These are phyloP conservation scores for Pachyrhizus erosus DNA, from an alignment of 306 rosid genomes.

Conservation along the genomic window DNA sequence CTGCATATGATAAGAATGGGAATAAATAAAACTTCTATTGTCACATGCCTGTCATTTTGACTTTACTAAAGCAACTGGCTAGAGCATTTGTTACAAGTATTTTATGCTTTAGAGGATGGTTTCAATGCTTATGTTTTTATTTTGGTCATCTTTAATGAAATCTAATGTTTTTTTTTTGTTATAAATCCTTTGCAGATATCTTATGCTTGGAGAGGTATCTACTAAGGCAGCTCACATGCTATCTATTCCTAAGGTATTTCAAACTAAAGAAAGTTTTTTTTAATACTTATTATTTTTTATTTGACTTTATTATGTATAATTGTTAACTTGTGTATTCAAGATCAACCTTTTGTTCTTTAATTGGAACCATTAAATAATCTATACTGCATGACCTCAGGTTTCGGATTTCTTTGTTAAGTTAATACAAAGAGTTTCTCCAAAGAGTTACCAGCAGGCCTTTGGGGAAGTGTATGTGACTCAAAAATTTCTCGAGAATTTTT, in stretches of 20 bases:
- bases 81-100: not conserved
- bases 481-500: slow-evolving; percentile 86
- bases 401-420: slow-evolving; percentile 85
- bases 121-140: no score
- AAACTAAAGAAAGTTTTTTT: slow-evolving; percentile 7
- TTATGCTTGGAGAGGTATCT: slow-evolving; percentile 82
- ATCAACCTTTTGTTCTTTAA: slow-evolving; percentile 2
- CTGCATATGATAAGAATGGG: slow-evolving; percentile 16
- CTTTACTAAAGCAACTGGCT: not conserved
- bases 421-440: slow-evolving; percentile 94
- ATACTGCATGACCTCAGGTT: slow-evolving; percentile 59
- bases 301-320: not conserved
- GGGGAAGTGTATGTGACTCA: slow-evolving; percentile 84
- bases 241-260: slow-evolving; percentile 82
- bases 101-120: no score
- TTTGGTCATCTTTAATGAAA: not conserved
- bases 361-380: slow-evolving; percentile 16
- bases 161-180: slow-evolving; percentile 13
- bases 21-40: slow-evolving; percentile 1
- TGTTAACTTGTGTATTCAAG: not conserved
- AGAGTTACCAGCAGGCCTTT: slow-evolving; percentile 91
- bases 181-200: slow-evolving; percentile 66
- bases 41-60: slow-evolving; percentile 25
- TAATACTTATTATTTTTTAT: not conserved
- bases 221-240: slow-evolving; percentile 90